Evolutionary conservation across 441 rosid species (phyloP), one percentile per base, ranked within the genome.

Genomic region (Arabidopsis hybrid): DNA sequence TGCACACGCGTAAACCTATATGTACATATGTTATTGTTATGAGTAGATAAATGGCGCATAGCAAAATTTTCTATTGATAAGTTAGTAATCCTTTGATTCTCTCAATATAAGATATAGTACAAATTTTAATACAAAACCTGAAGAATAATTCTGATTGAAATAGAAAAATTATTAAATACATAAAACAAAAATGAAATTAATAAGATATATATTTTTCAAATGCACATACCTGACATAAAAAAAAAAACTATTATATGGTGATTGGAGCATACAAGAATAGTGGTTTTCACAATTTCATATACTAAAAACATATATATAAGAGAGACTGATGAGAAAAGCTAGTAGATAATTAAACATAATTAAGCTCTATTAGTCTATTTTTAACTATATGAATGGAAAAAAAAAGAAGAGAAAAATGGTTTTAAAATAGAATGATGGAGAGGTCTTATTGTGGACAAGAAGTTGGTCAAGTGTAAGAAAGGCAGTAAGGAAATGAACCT

Each of bases 391-490:
- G 8, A 63, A 17, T 29, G 4, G 49, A 35, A 7, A 6, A 59
- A 47, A 46, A 56, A 47, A 26, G 56, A 17, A 34, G 34, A 18
- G 16, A 76, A 63, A 50, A 32, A 12, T 14, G 45, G n/a, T 4
- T n/a, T 51, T 26, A 8, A 17, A 34, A 49, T 18, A 70, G 49
- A 66, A 67, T 63, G 21, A 60, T 13, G 1, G 36, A 47, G 50
- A 52, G 12, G 56, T 18, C 73, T 52, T 47, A 42, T 65, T 61
- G 12, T 66, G 73, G 71, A 74, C 71, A 71, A 69, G 73, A 58
- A 65, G 62, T 70, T 71, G 82, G 86, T 86, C 88, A 85, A 89
- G 74, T 80, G 71, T 80, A 72, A 55, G 73, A 79, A 78, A 67
- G 69, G 52, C 77, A 78, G 80, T 61, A 78, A 67, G 73, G 78